Evolutionary conservation across 768 basidiomycete species (phyloP), one percentile per base, ranked within the genome.

Genomic region (Tylopilus sp.): DNA sequence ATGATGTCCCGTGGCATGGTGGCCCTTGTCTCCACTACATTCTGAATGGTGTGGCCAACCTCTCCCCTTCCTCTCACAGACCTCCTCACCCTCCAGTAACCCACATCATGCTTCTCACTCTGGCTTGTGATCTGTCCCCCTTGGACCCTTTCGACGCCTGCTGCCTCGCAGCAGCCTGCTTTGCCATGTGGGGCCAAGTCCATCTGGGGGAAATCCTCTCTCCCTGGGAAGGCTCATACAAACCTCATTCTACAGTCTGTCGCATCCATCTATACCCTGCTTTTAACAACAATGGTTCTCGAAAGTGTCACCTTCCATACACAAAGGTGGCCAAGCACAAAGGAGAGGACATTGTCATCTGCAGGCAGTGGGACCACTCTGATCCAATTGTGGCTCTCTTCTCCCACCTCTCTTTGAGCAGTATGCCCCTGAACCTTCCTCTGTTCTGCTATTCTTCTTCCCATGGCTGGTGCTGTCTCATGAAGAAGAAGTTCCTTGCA

Each of bases 311-410:
- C 38, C 41, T 68, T 0, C 66, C 64, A 0, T 46, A 43, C 25
- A 64, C 56, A 0, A 67, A 68, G 21, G 45, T 52, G 0, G 14
- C 63, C 0, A 53, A 53, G 3, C 42, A 30, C 0, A 34, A 47
- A 1, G 72, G 72, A 0, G 69, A 77, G 31, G 69, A 72, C 12
- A 52, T 74, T 2, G 65, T 55, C 44, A 71, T 71, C 54, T 66
- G 73, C n/a, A n/a, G n/a, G n/a, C n/a, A n/a, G n/a, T n/a, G n/a
- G n/a, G n/a, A n/a, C n/a, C n/a, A n/a, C n/a, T n/a, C n/a, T n/a
- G n/a, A n/a, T n/a, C n/a, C n/a, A n/a, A n/a, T n/a, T n/a, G n/a
- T n/a, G n/a, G n/a, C n/a, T n/a, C n/a, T n/a, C n/a, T n/a, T n/a
- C n/a, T n/a, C n/a, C n/a, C n/a, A n/a, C n/a, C n/a, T n/a, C n/a